Evolutionary conservation across 106 monocot genomes (phyloP), one percentile per base, ranked within the genome.

Genomic region (Allium sativum): DNA sequence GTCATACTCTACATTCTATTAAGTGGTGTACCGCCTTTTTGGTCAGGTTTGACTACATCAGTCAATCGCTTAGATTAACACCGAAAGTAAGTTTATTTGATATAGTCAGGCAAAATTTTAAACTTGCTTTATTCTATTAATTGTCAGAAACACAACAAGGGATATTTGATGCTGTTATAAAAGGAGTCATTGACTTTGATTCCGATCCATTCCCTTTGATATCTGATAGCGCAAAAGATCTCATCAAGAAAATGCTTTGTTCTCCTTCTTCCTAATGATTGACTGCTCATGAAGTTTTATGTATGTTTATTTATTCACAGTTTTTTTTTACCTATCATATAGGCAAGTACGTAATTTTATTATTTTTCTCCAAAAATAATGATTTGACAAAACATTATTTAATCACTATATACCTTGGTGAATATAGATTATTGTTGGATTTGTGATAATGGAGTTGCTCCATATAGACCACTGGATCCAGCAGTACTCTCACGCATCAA

Each of bases 131-230:
- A n/a, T 43, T 45, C 21, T 51, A 9, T 68, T 50, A 46, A 48
- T 2, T 48, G 15, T 18, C 73, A 79, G 89, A 90, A 68, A 85
- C 84, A 57, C 85, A 90, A 52, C 89, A 90, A 69, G 89, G 89
- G 42, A 84, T 90, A 65, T 90, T 90, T 81, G 84, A 90, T 72
- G 81, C 84, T 12, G 85, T 90, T 65, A 54, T 90, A 43, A 82
- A 82, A 67, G 90, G 85, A 19, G 41, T 62, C 54, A 74, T 90
- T 65, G 90, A 90, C 54, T 85, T 90, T 72, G 85, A 76, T 2
- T 79, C 82, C 15, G 85, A 85, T 20, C 85, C 84, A 19, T 90
- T 85, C 85, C 90, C 90, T 9, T 10, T 72, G 47, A 90, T 90
- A 43, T 90, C 90, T 56, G 77, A 77, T 10, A 85, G 85, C 64